Conservation (phyloP, 495 filamentous ascomycete genomes). For the Talaromyces wortmannii region DNA sequence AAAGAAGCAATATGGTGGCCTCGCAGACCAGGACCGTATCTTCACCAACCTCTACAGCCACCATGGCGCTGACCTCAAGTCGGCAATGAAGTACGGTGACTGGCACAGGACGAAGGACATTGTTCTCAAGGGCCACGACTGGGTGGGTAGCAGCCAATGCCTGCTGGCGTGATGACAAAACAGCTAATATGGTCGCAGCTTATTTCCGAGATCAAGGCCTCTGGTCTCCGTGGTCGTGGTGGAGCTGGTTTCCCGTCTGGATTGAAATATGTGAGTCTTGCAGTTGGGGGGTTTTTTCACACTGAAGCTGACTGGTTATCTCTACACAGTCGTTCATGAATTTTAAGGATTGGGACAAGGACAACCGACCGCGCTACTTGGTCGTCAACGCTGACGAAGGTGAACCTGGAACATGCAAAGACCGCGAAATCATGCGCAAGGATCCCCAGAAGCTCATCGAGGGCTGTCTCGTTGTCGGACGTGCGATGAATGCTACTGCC, state of each 20-base stretch:
- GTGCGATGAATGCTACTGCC: conserved; percentile 95
- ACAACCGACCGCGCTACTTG: conserved; percentile 89
- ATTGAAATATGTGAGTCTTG: conserved; percentile 83
- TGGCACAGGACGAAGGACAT: conserved; percentile 99
- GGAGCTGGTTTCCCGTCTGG: conserved; percentile 97
- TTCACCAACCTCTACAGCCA: conserved; percentile 97
- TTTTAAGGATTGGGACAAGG: conserved; percentile 99
- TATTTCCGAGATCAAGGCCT: conserved; percentile 92
- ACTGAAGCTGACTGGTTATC: conserved; percentile 12
- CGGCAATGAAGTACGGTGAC: conserved; percentile 96
- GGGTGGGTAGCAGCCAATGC: conserved; percentile 45
- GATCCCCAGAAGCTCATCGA: conserved; percentile 98
- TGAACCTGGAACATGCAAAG: conserved; percentile 98
- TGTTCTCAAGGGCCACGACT: conserved; percentile 90
- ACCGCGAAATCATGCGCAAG: conserved; percentile 99
- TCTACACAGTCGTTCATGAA: conserved; percentile 92
- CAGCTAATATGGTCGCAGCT: conserved; percentile 44
- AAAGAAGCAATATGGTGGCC: conserved; percentile 69
- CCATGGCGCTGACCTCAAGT: conserved; percentile 83
- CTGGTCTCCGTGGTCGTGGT: conserved; percentile 89
- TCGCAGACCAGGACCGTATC: conserved; percentile 94
- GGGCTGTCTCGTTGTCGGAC: conserved; percentile 92
- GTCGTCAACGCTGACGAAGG: conserved; percentile 99
- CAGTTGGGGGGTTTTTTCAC: neutral
- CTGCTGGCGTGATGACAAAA: neutral